These are phyloP conservation scores for Alternaria sp. DNA, from an alignment of 2,329 filamentous ascomycete species.

Conservation along the genomic window DNA sequence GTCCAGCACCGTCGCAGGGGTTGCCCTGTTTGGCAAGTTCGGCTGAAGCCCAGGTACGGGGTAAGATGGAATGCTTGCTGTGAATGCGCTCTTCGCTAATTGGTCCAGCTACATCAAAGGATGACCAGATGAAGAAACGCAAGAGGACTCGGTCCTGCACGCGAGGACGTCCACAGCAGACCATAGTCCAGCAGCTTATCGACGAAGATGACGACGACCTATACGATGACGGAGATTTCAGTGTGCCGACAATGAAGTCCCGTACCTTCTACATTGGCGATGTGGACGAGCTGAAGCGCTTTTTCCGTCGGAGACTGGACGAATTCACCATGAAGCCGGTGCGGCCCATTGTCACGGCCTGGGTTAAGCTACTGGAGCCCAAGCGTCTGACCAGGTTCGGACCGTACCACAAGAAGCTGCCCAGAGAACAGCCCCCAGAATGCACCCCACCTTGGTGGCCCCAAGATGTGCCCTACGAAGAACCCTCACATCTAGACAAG, in stretches of 20 bases:
- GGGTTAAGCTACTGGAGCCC: constrained; percentile 44
- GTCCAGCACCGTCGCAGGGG: constrained; percentile 3
- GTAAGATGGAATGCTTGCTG: constrained; percentile 16
- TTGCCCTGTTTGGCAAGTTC: not conserved
- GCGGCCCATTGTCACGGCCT: constrained; percentile 43
- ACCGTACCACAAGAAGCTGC: constrained; percentile 37
- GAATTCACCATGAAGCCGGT: constrained; percentile 48
- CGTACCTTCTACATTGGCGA: constrained; percentile 41
- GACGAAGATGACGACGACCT: constrained; percentile 18
- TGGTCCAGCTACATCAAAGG: constrained; percentile 5
- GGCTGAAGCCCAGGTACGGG: constrained; percentile 11
- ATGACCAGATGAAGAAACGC: constrained; percentile 14
- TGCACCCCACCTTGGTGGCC: constrained; percentile 46
- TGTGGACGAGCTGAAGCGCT: constrained; percentile 30
- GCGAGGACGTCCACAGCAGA: constrained; percentile 4
- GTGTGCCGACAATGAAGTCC: constrained; percentile 19
- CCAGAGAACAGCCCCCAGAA: constrained; percentile 20
- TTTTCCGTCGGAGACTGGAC: constrained; percentile 36
- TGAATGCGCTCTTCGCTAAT: constrained; percentile 19
- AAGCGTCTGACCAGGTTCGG: constrained; percentile 36
- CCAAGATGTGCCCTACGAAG: constrained; percentile 37
- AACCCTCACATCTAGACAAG: constrained; percentile 45
- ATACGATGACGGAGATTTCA: constrained; percentile 3
- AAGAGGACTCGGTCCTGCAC: constrained; percentile 28
- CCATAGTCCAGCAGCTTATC: not conserved